These are phyloP conservation scores for Mediolabrus comicus DNA, from an alignment of 108 stramenopile genomes.

Conservation along the genomic window DNA sequence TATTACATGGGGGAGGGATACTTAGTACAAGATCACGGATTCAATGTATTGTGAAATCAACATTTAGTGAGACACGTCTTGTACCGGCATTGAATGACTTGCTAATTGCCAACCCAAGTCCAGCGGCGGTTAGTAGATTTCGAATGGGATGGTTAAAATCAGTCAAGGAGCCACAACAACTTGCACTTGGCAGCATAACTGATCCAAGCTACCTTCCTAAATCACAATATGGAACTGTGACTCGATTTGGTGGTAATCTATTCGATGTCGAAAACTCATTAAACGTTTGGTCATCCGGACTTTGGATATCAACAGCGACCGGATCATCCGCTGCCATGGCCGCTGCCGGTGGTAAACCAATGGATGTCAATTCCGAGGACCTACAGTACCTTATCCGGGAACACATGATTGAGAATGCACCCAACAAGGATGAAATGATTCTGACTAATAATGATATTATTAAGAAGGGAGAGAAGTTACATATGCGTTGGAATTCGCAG, in stretches of 20 bases:
- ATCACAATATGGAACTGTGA: slow-evolving; percentile 56
- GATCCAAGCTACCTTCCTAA: slow-evolving; percentile 6
- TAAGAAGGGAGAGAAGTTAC: slow-evolving; percentile 57
- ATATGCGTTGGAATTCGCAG: slow-evolving; percentile 92
- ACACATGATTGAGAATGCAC: slow-evolving; percentile 75
- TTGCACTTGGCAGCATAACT: slow-evolving; percentile 1
- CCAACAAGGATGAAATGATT: slow-evolving; percentile 44
- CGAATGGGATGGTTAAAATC: slow-evolving; percentile 66
- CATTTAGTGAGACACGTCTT: slow-evolving; percentile 89
- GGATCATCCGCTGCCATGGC: slow-evolving; percentile 88
- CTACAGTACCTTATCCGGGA: slow-evolving; percentile 92
- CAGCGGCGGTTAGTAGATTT: slow-evolving; percentile 87
- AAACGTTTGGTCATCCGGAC: slow-evolving; percentile 87
- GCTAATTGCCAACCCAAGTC: slow-evolving; percentile 87
- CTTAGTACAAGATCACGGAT: slow-evolving; percentile 67
- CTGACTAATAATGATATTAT: slow-evolving; percentile 66
- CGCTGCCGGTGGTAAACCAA: slow-evolving; percentile 80
- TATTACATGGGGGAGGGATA: slow-evolving; percentile 64
- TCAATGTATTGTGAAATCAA: slow-evolving; percentile 81
- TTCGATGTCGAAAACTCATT: slow-evolving; percentile 62
- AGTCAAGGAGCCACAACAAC: slow-evolving; percentile 7
- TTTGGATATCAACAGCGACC: slow-evolving; percentile 76
- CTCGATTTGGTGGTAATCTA: slow-evolving; percentile 60
- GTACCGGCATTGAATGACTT: slow-evolving; percentile 94
- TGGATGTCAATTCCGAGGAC: slow-evolving; percentile 59